A percentile compares a stretch with the other conserved stretches of the same genome.
Conservation (phyloP, 208 protist genomes). For the Balamuthia mandrillaris region DNA sequence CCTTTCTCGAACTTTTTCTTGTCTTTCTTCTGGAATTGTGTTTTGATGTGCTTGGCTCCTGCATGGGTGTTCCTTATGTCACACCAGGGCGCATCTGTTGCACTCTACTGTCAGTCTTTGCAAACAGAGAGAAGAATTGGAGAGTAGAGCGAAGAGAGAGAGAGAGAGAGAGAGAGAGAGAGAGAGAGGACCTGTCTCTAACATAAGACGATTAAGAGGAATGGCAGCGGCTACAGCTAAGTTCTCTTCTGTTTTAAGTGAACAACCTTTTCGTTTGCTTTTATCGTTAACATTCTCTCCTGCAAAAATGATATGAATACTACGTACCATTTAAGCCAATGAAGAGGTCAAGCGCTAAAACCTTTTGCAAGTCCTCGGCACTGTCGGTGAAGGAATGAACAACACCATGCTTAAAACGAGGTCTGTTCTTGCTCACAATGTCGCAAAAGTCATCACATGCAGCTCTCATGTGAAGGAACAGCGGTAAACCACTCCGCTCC, state of each 20-base stretch:
- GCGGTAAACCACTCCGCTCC: constrained; percentile 76
- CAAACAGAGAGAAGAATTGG: not conserved
- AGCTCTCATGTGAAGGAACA: constrained; percentile 90
- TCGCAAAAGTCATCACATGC: constrained; percentile 80
- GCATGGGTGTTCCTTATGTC: constrained; percentile 87
- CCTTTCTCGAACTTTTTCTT: constrained; percentile 70
- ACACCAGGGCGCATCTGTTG: constrained; percentile 86
- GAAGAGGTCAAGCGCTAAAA: constrained; percentile 81
- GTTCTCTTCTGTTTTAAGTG: constrained; percentile 87
- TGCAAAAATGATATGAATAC: not conserved
- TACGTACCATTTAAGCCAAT: constrained; percentile 81
- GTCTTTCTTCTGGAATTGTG: constrained; percentile 55
- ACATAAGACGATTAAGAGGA: constrained; percentile 81
- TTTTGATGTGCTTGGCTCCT: constrained; percentile 64
- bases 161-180: not conserved
- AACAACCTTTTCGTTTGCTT: constrained; percentile 76
- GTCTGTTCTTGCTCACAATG: constrained; percentile 42
- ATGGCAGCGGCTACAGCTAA: constrained; percentile 76
- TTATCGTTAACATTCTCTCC: not conserved
- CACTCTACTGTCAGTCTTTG: not conserved
- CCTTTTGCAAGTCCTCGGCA: constrained; percentile 70
- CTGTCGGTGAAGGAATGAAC: constrained; percentile 92
- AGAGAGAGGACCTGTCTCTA: constrained; percentile 78
- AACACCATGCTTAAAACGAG: constrained; percentile 69
- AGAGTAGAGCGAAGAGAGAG: not conserved